A percentile compares a stretch with the other conserved stretches of the same genome.
Conservation (phyloP, 225 moss, liverwort and hornwort species). For the Thuidium tamariscinum region DNA sequence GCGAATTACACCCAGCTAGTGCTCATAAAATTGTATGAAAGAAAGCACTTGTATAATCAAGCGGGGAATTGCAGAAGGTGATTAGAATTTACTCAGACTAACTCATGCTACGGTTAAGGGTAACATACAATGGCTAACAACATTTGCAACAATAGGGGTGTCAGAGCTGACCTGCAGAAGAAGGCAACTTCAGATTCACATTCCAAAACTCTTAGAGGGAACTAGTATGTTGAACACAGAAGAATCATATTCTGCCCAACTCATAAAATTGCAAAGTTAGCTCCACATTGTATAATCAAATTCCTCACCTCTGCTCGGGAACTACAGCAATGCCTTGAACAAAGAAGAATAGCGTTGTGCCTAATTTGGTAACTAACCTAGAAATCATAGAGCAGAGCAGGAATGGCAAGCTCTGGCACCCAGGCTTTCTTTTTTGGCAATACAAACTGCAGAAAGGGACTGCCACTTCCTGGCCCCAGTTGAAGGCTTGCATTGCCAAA, state of each 20-base stretch:
- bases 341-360: not conserved
- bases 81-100: not conserved
- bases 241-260: not conserved
- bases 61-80: not conserved
- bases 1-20: not conserved
- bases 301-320: not conserved
- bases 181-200: not conserved
- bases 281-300: not conserved
- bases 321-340: not conserved
- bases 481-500: not conserved
- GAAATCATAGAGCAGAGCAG: not conserved
- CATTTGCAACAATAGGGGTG: not conserved
- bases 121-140: not conserved
- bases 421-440: not conserved
- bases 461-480: not conserved
- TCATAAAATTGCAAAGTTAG: not conserved
- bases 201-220: not conserved
- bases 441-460: not conserved
- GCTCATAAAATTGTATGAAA: not conserved
- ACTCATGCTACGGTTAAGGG: not conserved
- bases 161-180: not conserved
- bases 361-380: not conserved
- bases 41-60: not conserved
- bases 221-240: not conserved
- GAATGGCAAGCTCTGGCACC: not conserved